Conservation (phyloP, 129 eudicot species). For the Sambucus nigra region DNA sequence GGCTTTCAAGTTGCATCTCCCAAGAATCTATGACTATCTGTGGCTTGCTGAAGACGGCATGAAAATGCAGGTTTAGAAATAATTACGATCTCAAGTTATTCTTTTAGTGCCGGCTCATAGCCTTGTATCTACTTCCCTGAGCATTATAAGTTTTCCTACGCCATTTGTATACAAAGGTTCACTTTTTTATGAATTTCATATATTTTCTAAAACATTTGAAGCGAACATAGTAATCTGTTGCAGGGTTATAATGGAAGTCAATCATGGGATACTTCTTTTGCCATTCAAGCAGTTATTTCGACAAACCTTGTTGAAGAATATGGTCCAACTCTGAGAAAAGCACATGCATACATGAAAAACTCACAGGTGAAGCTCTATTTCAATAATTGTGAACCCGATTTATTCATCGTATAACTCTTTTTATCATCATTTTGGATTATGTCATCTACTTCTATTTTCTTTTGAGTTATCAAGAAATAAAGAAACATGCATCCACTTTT, state of each 20-base stretch:
- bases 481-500: background rate
- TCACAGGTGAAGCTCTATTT: conserved; percentile 56
- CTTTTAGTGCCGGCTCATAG: background rate
- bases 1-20: conserved; percentile 86
- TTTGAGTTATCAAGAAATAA: background rate
- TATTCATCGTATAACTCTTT: background rate
- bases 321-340: conserved; percentile 58
- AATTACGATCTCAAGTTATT: conserved; percentile 1
- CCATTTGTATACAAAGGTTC: background rate
- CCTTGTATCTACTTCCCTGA: background rate
- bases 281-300: conserved; percentile 76
- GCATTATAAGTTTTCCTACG: too few species aligned
- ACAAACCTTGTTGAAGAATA: conserved; percentile 67
- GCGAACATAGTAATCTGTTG: conserved; percentile 10
- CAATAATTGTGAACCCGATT: background rate
- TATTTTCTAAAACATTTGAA: background rate
- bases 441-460: background rate
- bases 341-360: conserved; percentile 56
- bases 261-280: conserved; percentile 74
- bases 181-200: background rate
- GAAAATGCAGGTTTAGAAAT: conserved; percentile 84
- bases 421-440: background rate
- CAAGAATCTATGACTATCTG: conserved; percentile 69
- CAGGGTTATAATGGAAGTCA: conserved; percentile 99
- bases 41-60: conserved; percentile 99